Evolutionary conservation across 805 yeast genomes (phyloP), one percentile per base, ranked within the genome.

Genomic region (Nakazawaea ernobii): DNA sequence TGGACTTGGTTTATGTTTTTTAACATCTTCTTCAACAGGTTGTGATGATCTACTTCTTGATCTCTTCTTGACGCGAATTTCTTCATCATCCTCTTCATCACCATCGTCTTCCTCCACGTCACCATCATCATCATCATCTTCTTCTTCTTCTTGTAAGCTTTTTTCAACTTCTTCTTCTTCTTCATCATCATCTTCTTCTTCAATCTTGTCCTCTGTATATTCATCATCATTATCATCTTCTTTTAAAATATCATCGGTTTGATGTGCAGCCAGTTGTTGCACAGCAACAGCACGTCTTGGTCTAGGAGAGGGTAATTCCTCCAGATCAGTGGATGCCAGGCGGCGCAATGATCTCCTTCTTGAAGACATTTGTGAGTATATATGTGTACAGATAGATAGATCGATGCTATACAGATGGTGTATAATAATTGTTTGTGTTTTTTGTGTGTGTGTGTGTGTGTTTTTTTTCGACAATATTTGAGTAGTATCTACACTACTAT

Each of bases 151-250:
- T 26, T 49, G 62, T 8, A 54, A 54, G 35, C 55, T 32, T 35
- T 48, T 45, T 35, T 52, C 35, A 60, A 15, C 54, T 59, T 59
- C 66, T 10, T 60, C 69, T 10, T 58, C 70, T 30, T 54, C 62
- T 10, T 58, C 70, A 28, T 54, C 62, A n/a, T 59, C 49, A 28
- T 61, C 66, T 32, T 58, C 51, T 17, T 58, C 58, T 42, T 63
- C 70, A 28, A 58, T 53, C 30, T 55, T 49, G 45, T 62, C 62
- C 41, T 57, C 53, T 9, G 58, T 30, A 30, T 51, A 45, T 38
- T 55, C 49, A 26, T 50, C 52, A 26, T 53, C 55, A 15, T 53
- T 52, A 30, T 55, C 54, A 32, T 53, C 61, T 9, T 52, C 57
- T 11, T 52, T 51, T 5, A 20, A 20, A 4, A 8, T 10, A 11